Evolutionary conservation across 73 alveolate genomes (phyloP).

Genomic region (Tetrahymena borealis): DNA sequence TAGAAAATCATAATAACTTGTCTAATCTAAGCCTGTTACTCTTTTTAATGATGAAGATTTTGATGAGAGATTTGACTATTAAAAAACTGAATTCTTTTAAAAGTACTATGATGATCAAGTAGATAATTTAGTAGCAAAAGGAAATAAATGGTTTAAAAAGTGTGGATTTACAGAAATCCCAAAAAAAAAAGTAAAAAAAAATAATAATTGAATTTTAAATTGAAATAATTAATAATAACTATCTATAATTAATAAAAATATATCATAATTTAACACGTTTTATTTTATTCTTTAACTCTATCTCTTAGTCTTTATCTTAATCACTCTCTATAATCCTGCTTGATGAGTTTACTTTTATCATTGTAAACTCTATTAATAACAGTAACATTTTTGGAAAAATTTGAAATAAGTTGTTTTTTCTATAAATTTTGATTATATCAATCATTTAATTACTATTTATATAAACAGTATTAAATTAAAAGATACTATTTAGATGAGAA

Average conservation of each 20-base stretch:
- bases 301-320: no score
- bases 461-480: no score
- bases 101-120: background rate
- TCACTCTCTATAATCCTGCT: no score
- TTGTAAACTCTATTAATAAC: no score
- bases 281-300: no score
- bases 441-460: no score
- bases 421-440: no score
- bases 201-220: background rate
- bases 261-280: background rate
- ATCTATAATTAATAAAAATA: background rate
- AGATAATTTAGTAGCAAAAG: background rate
- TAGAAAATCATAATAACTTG: background rate
- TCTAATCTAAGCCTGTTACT: background rate
- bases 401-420: no score
- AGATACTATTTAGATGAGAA: no score
- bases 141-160: background rate
- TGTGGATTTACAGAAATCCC: background rate
- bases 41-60: background rate
- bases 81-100: background rate
- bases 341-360: no score
- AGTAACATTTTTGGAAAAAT: no score
- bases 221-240: background rate
- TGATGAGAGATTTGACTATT: background rate
- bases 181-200: background rate